A percentile compares a stretch with the other conserved stretches of the same genome.
Conservation (phyloP, 2,329 filamentous ascomycete genomes). For the Biscogniauxia sp. region DNA sequence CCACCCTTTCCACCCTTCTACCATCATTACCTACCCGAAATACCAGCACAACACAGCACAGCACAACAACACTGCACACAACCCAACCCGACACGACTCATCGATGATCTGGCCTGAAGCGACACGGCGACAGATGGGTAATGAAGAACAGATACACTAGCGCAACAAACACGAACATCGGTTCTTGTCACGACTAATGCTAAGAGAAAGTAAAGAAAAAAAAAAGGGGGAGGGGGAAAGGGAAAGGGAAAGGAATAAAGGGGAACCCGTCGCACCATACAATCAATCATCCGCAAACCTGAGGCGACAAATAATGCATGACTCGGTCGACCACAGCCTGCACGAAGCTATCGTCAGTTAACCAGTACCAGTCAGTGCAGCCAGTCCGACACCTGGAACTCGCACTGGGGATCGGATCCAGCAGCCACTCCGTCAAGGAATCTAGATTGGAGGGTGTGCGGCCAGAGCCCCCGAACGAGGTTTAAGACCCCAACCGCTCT, state of each 20-base stretch:
- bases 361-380: conserved; percentile 10
- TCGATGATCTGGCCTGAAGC: background rate
- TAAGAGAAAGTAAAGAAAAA: too few species aligned
- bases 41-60: background rate
- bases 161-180: too few species aligned
- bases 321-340: conserved; percentile 27
- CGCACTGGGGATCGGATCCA: conserved; percentile 23
- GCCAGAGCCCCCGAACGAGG: conserved; percentile 18
- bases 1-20: background rate
- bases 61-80: too few species aligned
- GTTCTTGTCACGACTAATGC: too few species aligned
- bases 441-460: conserved; percentile 22
- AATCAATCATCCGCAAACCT: background rate
- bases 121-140: background rate
- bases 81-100: too few species aligned
- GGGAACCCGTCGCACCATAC: background rate
- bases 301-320: conserved; percentile 16
- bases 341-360: conserved; percentile 16
- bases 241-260: background rate
- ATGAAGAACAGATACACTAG: background rate
- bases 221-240: background rate
- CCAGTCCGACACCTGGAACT: conserved; percentile 1
- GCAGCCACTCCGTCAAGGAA: conserved; percentile 15
- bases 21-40: background rate
- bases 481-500: conserved; percentile 29